A percentile compares a stretch with the other conserved stretches of the same genome.
phyloP scores from a whole-genome alignment of 2,329 filamentous ascomycete genomes.

The Talaromyces funiculosus region DNA sequence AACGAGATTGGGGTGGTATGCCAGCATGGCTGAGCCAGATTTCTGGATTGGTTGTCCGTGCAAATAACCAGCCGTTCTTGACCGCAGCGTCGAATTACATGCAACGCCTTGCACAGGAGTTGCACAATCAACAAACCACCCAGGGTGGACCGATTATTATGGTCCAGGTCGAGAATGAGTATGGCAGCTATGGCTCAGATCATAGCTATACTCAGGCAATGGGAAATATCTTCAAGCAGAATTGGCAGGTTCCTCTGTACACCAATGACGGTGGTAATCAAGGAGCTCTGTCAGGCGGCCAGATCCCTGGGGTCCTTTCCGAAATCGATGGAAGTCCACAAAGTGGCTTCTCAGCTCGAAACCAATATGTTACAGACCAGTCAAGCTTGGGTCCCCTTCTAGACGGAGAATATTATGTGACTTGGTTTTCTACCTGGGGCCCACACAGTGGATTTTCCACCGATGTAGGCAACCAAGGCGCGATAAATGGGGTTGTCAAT shows the following conservation, averaged over 20 bases:
- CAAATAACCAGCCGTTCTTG: conserved; percentile 17
- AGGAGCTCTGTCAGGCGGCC: conserved; percentile 28
- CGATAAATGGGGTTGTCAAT: conserved; percentile 10
- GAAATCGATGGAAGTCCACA: conserved; percentile 43
- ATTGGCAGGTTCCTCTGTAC: conserved; percentile 44
- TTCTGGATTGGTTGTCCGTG: conserved; percentile 14
- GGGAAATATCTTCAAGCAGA: conserved; percentile 37
- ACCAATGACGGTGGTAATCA: conserved; percentile 47
- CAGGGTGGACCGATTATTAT: conserved; percentile 13
- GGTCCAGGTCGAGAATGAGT: neutral
- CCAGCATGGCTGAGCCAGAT: conserved; percentile 8
- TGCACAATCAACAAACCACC: conserved; percentile 35
- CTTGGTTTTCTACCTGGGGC: conserved; percentile 43
- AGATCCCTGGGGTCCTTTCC: conserved; percentile 40
- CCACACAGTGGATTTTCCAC: conserved; percentile 31
- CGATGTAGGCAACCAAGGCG: conserved; percentile 2
- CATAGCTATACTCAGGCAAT: conserved; percentile 27
- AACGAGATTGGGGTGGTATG: conserved; percentile 1
- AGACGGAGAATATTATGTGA: conserved; percentile 38
- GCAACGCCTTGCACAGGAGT: conserved; percentile 19
- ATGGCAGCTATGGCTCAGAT: neutral
- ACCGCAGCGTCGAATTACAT: conserved; percentile 36
- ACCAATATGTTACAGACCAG: conserved; percentile 40
- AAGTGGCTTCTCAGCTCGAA: conserved; percentile 37
- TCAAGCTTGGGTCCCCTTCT: neutral